Base-by-base conservation (phyloP, 2,329 filamentous ascomycete genomes). In the Colletotrichum theobromicola region DNA sequence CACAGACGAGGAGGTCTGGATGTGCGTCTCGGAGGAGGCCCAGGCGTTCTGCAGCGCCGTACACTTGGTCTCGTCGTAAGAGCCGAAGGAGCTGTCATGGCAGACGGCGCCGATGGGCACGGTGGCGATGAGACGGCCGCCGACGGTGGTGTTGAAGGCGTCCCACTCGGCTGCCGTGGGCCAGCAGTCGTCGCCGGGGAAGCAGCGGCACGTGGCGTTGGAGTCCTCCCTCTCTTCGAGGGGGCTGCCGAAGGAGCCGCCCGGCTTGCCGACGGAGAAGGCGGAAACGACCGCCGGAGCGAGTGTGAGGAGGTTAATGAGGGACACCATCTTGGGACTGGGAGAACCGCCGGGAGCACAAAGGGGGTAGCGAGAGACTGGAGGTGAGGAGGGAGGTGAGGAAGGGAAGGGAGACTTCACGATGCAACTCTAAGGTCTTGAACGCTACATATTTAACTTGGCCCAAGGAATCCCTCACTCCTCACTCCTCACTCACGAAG, bases 171-270 rank as follows among this genome's bases (percentile, higher is more conserved):
- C 64, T 4, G 73, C 30, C 0, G 83, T 82, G 1, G 90, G 90
- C 90, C 90, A 92, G 78, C 86, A 88, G 1, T 77, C 35, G 65
- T 91, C 88, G 18, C 85, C 85, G 2, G 90, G 89, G 37, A 88
- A 85, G 80, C 85, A 89, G 21, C 85, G 84, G 79, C 88, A 90
- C 15, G 32, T 7, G n/a, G 61, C 30, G 62, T 46, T 50, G 5
- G 42, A 21, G 42, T 50, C 42, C n/a, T 50, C 62, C 16, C 34
- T 63, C 24, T 66, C 53, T 42, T 34, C 18, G 61, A 53, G 30
- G 8, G 26, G 9, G 58, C 6, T n/a, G 50, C 35, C 70, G 28
- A 65, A 50, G n/a, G 35, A 34, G 37, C 61, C 30, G 9, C 28
- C 71, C 13, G 71, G 67, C 15, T 50, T 60, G 30, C 62, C 68